Base-by-base conservation (phyloP, 2,329 filamentous ascomycete species). In the Ascocoryne sarcoides region DNA sequence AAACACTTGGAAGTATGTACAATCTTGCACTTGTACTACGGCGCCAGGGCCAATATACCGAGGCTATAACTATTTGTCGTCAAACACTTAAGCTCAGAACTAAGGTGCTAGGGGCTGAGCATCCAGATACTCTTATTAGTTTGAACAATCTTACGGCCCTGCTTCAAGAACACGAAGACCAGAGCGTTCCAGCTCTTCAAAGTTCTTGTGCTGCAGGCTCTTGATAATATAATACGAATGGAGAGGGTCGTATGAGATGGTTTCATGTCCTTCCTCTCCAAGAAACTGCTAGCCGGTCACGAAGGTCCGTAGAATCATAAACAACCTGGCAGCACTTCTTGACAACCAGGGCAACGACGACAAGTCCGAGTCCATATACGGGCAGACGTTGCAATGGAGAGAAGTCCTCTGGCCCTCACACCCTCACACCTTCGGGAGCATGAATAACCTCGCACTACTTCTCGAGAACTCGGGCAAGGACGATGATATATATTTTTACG, bases 11-110 rank as follows among this genome's bases (percentile, higher is more conserved):
- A 26, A 34, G 15, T 19, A 43, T 45, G 36, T 16, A 12, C 10
- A 39, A 39, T 17, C 36, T 43, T n/a, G 40, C 80, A 0, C 67
- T 71, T 28, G 4, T 4, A 9, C 14, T 30, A 10, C 5, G n/a
- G n/a, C 9, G 15, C 53, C 60, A 16, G 63, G 52, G 7, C 39
- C 40, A 14, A 33, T 46, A 40, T 21, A 32, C 37, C 10, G 45
- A 50, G 31, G 46, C 45, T 9, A 41, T 53, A 15, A 10, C 8
- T 10, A 23, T 47, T 10, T 17, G 45, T 18, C 31, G 39, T n/a
- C 14, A 40, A 38, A 37, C 32, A 32, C 26, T 46, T 10, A 19
- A 32, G 29, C 16, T 40, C n/a, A 39, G 37, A n/a, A 30, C 47
- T 32, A 44, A 39, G 32, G 12, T 31, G 5, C 35, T 36, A 28